Conservation (phyloP, 352 stramenopile genomes). For the Pythium monospermum region DNA sequence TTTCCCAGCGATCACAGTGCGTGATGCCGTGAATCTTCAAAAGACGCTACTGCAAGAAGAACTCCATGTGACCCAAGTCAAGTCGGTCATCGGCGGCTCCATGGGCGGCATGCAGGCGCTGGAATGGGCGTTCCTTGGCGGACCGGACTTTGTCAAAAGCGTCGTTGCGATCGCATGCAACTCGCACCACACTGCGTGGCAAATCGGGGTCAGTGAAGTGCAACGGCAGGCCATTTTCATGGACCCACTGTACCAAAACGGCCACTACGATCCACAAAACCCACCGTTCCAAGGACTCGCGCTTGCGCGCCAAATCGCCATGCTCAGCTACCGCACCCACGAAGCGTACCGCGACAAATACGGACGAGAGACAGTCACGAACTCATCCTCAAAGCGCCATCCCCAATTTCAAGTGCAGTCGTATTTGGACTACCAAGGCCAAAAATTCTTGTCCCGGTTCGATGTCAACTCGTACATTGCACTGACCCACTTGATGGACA, state of each 20-base stretch:
- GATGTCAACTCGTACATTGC: slow-evolving; percentile 96
- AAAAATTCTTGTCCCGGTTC: slow-evolving; percentile 94
- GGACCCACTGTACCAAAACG: slow-evolving; percentile 89
- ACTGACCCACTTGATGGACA: slow-evolving; percentile 96
- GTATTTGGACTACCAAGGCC: slow-evolving; percentile 89
- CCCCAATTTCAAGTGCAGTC: slow-evolving; percentile 72
- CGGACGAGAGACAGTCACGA: slow-evolving; percentile 51
- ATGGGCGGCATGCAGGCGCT: slow-evolving; percentile 97
- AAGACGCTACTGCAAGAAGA: slow-evolving; percentile 86
- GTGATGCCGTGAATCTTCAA: slow-evolving; percentile 92
- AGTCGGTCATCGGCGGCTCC: slow-evolving; percentile 92
- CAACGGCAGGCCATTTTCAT: slow-evolving; percentile 96
- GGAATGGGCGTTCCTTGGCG: slow-evolving; percentile 91
- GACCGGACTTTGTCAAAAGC: slow-evolving; percentile 76
- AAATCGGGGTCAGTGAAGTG: slow-evolving; percentile 94
- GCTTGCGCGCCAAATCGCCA: slow-evolving; percentile 94
- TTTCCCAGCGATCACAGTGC: slow-evolving; percentile 91
- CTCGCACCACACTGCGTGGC: slow-evolving; percentile 93
- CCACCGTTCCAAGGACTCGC: slow-evolving; percentile 80
- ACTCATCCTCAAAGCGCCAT: slow-evolving; percentile 19
- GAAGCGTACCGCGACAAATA: slow-evolving; percentile 92
- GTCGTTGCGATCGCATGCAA: slow-evolving; percentile 93
- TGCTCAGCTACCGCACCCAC: slow-evolving; percentile 95
- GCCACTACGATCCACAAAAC: slow-evolving; percentile 57
- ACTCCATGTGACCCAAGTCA: slow-evolving; percentile 81